Conservation (phyloP, 2,329 filamentous ascomycete genomes). For the Epichloe elymi region DNA sequence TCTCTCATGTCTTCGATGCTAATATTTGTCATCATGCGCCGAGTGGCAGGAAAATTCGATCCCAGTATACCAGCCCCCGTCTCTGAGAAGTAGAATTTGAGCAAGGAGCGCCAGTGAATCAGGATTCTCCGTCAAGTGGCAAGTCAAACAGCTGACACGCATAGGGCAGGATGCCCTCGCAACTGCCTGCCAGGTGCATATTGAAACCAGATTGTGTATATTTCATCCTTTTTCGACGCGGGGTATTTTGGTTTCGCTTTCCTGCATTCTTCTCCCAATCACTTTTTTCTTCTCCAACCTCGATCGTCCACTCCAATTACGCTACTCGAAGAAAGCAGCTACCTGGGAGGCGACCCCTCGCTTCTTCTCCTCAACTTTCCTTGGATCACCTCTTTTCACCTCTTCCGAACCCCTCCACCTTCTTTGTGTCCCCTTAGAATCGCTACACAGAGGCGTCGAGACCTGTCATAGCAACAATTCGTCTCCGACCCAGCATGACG, state of each 20-base stretch:
- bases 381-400: not conserved
- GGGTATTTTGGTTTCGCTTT: not conserved
- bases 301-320: not conserved
- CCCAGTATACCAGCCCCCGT: too few species aligned
- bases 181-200: constrained; percentile 4
- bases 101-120: not conserved
- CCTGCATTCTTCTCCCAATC: constrained; percentile 3
- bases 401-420: not conserved
- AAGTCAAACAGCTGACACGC: constrained; percentile 1
- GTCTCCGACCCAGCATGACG: constrained; percentile 6
- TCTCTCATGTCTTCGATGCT: too few species aligned
- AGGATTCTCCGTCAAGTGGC: not conserved
- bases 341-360: not conserved
- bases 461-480: constrained; percentile 2
- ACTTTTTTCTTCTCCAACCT: constrained; percentile 1
- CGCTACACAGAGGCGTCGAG: not conserved
- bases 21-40: too few species aligned
- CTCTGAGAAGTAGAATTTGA: not conserved
- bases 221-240: constrained; percentile 2
- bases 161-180: constrained; percentile 2
- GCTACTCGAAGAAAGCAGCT: not conserved
- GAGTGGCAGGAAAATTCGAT: too few species aligned
- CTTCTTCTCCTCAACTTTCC: not conserved
- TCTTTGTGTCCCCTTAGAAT: not conserved
- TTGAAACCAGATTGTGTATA: not conserved